phyloP scores from a whole-genome alignment of 75 land plant genomes.

The Picea glauca region DNA sequence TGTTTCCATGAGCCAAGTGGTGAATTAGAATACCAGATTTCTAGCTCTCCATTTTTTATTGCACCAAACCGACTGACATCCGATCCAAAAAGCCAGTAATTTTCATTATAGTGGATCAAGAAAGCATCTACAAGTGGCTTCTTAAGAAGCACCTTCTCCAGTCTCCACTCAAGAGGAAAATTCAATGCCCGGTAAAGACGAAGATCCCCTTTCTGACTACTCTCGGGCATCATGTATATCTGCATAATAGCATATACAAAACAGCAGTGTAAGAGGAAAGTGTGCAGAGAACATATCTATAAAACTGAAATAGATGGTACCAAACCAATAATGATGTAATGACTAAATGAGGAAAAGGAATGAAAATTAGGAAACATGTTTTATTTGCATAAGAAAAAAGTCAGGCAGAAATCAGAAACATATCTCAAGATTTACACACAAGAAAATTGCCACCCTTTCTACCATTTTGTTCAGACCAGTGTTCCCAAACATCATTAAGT shows the following conservation, averaged over 20 bases:
- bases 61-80: conserved; percentile 66
- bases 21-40: conserved; percentile 73
- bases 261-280: background rate
- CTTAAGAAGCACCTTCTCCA: conserved; percentile 62
- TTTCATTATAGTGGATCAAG: conserved; percentile 47
- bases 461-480: too few relatives aligned
- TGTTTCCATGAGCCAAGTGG: conserved; percentile 80
- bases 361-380: background rate
- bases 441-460: too few relatives aligned
- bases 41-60: conserved; percentile 77
- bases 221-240: conserved; percentile 97
- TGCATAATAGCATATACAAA: conserved; percentile 27
- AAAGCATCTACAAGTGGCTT: conserved; percentile 78
- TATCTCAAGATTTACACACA: background rate
- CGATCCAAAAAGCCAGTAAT: conserved; percentile 87
- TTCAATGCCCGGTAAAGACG: conserved; percentile 74
- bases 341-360: too few relatives aligned
- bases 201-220: conserved; percentile 72
- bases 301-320: too few relatives aligned
- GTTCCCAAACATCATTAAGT: too few relatives aligned
- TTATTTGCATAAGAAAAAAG: background rate
- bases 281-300: too few relatives aligned
- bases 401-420: background rate
- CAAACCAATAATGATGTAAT: too few relatives aligned
- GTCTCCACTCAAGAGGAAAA: conserved; percentile 80